Evolutionary conservation across 2,329 filamentous ascomycete species (phyloP), one percentile per base, ranked within the genome.

Genomic region (Venturia aucupariae): DNA sequence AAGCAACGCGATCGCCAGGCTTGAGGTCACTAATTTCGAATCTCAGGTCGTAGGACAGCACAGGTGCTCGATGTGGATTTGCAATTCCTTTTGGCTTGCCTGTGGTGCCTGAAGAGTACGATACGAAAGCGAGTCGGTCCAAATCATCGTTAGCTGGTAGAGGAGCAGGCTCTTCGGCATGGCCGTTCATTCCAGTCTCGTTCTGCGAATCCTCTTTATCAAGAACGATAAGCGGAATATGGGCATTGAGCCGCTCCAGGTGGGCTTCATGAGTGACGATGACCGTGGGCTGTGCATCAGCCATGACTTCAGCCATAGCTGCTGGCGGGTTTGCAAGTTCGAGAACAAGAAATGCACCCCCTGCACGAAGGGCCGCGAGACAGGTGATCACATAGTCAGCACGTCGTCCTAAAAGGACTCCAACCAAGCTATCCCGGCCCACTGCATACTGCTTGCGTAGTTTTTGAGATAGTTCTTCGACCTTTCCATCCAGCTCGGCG

Each of bases 41-140:
- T 73, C 90, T 80, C 67, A 90, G 74, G 69, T 90, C 80, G 72
- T 92, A 92, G 7, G 89, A 92, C 35, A 84, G 81, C 1, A 92
- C 86, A 0, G 89, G 81, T 19, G 89, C 89, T 70, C 84, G 81
- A 73, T 92, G 89, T 2, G 89, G 86, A 72, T 92, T 92, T 63
- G 87, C 88, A 71, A 93, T 92, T 64, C 89, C 89, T 75, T 92
- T 92, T n/a, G 89, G 89, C 67, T 85, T 86, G 68, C 89, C 89
- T 0, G 89, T 92, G 0, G 89, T 90, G 42, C 89, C 89, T 4
- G 87, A 90, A 0, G 88, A 90, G 75, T 92, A 92, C 1, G 88
- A 88, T n/a, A 92, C 88, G 72, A 92, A 93, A 22, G 87, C 85
- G 24, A 92, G 80, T 54, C 86, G 82, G 67, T 92, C 89, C 63